Conservation (phyloP, 495 filamentous ascomycete genomes). For the Neurospora sp. region DNA sequence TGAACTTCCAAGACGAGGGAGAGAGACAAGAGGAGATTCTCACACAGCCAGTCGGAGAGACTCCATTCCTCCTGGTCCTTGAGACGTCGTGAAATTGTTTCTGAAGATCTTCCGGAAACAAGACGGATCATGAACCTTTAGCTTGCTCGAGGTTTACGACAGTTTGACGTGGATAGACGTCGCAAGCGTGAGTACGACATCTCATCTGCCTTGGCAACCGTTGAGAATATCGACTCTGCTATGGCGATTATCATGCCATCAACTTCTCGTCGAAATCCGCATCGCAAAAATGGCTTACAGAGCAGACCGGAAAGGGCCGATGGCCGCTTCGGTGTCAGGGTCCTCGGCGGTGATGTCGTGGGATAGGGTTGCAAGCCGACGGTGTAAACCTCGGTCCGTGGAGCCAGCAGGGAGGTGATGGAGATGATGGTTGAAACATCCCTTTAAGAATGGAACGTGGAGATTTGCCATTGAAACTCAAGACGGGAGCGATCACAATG, state of each 20-base stretch:
- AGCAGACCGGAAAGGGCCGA: background rate
- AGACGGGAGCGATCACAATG: background rate
- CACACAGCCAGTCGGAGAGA: background rate
- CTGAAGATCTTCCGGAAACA: background rate
- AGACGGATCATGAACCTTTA: background rate
- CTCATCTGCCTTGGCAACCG: background rate
- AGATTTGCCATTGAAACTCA: background rate
- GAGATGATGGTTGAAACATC: background rate
- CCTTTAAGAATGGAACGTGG: background rate
- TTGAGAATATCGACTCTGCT: background rate
- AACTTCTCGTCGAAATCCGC: background rate
- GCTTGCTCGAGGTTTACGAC: background rate
- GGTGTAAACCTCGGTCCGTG: background rate
- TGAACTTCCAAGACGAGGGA: background rate
- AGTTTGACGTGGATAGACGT: background rate
- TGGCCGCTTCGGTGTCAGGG: background rate
- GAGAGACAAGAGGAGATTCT: background rate
- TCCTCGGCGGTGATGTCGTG: background rate
- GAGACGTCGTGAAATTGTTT: background rate
- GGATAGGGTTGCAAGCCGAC: background rate
- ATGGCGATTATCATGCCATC: background rate
- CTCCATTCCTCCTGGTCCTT: background rate
- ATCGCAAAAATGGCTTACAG: background rate
- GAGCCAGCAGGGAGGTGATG: background rate
- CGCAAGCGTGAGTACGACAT: background rate